Conservation (phyloP, 1,139 yeast species). For the Candida sp. region DNA sequence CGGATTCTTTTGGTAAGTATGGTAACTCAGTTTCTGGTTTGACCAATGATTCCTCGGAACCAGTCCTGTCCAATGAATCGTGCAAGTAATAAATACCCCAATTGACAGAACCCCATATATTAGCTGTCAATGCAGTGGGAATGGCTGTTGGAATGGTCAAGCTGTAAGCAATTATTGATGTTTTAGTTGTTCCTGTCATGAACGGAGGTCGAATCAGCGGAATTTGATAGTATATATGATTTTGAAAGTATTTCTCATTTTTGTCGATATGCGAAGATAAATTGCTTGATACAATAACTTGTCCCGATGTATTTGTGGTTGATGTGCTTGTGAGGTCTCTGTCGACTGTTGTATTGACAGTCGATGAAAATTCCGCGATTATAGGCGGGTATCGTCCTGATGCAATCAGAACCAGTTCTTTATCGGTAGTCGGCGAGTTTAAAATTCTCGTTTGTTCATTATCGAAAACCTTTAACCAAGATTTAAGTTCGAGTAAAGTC, state of each 20-base stretch:
- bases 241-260: conserved; percentile 34
- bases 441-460: conserved; percentile 54
- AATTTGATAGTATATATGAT: conserved; percentile 32
- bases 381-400: conserved; percentile 70
- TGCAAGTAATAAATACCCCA: conserved; percentile 67
- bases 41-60: neutral
- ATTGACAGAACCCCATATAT: conserved; percentile 90
- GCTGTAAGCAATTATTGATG: conserved; percentile 66
- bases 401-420: conserved; percentile 47
- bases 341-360: conserved; percentile 61
- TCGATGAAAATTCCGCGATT: conserved; percentile 69
- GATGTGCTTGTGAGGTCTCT: conserved; percentile 43
- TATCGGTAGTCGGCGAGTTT: conserved; percentile 31
- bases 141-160: conserved; percentile 55
- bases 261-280: conserved; percentile 36
- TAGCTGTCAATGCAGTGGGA: conserved; percentile 86
- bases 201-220: conserved; percentile 59
- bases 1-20: neutral
- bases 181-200: conserved; percentile 66
- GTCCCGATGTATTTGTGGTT: conserved; percentile 29
- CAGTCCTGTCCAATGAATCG: conserved; percentile 9
- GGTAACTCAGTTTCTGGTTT: conserved; percentile 6
- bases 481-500: conserved; percentile 61
- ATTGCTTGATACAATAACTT: conserved; percentile 35
- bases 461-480: conserved; percentile 77